Evolutionary conservation across 768 basidiomycete genomes (phyloP).

Genomic region (Leccinum barrowsii): DNA sequence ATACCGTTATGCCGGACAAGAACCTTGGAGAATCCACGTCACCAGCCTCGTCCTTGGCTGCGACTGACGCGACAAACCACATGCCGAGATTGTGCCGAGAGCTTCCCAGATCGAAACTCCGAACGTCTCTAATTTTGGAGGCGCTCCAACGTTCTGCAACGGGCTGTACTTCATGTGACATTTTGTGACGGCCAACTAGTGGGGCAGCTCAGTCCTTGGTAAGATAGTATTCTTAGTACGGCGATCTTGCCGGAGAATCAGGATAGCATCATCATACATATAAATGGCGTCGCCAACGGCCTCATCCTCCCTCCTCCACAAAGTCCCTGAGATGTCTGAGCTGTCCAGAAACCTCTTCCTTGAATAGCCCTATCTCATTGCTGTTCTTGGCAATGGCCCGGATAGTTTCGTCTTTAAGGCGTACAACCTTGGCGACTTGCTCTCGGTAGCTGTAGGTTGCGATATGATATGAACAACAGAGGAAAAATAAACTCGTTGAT

Average conservation of each 20-base stretch:
- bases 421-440: conserved; percentile 70
- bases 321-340: conserved; percentile 66
- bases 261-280: background rate
- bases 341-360: conserved; percentile 70
- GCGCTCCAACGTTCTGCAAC: too few species aligned
- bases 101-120: too few species aligned
- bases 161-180: too few species aligned
- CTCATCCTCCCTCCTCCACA: conserved; percentile 48
- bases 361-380: conserved; percentile 79
- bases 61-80: too few species aligned
- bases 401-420: conserved; percentile 75
- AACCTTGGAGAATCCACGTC: too few species aligned
- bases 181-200: too few species aligned
- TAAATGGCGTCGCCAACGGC: background rate
- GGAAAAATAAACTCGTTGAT: background rate
- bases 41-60: too few species aligned
- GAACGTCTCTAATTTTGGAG: too few species aligned
- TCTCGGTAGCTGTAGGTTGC: conserved; percentile 61
- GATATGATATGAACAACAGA: conserved; percentile 2
- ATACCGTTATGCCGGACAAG: too few species aligned
- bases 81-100: too few species aligned
- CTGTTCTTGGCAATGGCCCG: conserved; percentile 81
- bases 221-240: background rate
- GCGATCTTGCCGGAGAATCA: background rate
- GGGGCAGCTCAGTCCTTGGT: too few species aligned